Evolutionary conservation across 805 yeast genomes (phyloP).

Genomic region (Peterozyma xylosa): DNA sequence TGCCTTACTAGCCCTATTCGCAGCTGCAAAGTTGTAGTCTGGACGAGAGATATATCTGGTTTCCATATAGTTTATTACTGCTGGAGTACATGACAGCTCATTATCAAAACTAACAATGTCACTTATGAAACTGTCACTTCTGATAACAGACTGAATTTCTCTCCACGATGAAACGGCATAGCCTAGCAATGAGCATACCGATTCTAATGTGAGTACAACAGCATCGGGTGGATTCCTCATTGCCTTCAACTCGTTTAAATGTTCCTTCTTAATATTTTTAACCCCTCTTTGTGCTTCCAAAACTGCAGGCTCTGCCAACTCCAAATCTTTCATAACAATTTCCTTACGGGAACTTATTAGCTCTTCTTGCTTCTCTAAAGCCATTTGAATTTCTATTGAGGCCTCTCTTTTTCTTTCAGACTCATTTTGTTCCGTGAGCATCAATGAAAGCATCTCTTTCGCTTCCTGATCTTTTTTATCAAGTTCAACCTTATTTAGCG

Average conservation of each 20-base stretch:
- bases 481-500: conserved; percentile 43
- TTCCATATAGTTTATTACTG: conserved; percentile 51
- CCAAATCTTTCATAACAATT: conserved; percentile 56
- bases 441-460: conserved; percentile 56
- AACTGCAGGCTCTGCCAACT: conserved; percentile 76
- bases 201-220: conserved; percentile 77
- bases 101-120: conserved; percentile 72
- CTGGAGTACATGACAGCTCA: conserved; percentile 45
- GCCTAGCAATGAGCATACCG: conserved; percentile 81
- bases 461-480: conserved; percentile 61
- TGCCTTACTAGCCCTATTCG: conserved; percentile 86
- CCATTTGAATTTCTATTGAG: conserved; percentile 65
- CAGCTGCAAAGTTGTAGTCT: conserved; percentile 64
- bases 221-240: conserved; percentile 89
- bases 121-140: conserved; percentile 82
- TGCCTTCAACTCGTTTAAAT: conserved; percentile 80
- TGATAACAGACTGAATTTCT: conserved; percentile 71
- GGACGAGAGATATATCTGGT: conserved; percentile 50
- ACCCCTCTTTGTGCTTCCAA: conserved; percentile 82
- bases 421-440: conserved; percentile 82
- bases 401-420: conserved; percentile 89
- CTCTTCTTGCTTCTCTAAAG: conserved; percentile 59
- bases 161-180: conserved; percentile 64
- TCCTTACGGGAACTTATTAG: conserved; percentile 47
- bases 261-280: conserved; percentile 88